Evolutionary conservation across 1,284 basidiomycete species (phyloP).

Genomic region (Leccinum cinnamomeum): DNA sequence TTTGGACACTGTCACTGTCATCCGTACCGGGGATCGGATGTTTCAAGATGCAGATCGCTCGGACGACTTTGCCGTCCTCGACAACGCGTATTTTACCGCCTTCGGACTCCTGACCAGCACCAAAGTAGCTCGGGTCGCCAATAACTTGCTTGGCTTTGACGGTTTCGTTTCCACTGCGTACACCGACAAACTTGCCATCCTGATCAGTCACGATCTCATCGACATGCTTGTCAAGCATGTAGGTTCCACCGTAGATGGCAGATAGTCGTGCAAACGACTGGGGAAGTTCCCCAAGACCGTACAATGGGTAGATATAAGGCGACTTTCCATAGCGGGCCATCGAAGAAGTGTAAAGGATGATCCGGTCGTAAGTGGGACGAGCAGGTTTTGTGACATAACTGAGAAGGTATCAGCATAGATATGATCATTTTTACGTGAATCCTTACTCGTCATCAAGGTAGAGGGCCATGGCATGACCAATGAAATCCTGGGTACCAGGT

Average conservation of each 20-base stretch:
- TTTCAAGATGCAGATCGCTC: constrained; percentile 97
- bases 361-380: constrained; percentile 90
- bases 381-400: constrained; percentile 95
- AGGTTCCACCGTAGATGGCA: constrained; percentile 99
- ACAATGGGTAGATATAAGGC: constrained; percentile 99
- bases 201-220: constrained; percentile 87
- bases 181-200: constrained; percentile 92
- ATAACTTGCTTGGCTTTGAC: constrained; percentile 98
- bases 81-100: constrained; percentile 83
- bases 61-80: constrained; percentile 93
- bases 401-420: constrained; percentile 8
- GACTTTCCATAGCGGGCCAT: constrained; percentile 99
- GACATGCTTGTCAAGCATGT: constrained; percentile 98
- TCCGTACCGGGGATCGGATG: constrained; percentile 99
- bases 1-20: constrained; percentile 92
- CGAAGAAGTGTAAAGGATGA: constrained; percentile 96
- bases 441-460: constrained; percentile 95
- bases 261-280: constrained; percentile 98
- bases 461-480: constrained; percentile 99
- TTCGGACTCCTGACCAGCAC: constrained; percentile 61
- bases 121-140: constrained; percentile 98
- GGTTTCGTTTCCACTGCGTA: constrained; percentile 87
- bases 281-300: constrained; percentile 98
- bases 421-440: not conserved
- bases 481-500: constrained; percentile 97